A percentile compares a stretch with the other conserved stretches of the same genome.
Evolutionary conservation across 305 asterid species (phyloP).

Genomic region (Fraxinus floribunda): DNA sequence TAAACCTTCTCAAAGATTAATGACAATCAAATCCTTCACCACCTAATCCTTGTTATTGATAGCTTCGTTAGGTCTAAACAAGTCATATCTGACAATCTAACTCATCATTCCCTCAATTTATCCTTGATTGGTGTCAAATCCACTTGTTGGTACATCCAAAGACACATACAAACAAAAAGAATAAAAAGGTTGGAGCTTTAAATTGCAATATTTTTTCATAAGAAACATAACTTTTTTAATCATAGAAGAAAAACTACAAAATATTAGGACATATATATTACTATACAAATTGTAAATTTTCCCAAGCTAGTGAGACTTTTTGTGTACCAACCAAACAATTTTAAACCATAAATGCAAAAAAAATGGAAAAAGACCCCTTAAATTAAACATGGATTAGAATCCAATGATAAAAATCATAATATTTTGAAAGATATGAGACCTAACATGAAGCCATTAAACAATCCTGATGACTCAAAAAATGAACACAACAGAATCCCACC

Average conservation of each 20-base stretch:
- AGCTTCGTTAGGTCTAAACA: neutral
- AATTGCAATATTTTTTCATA: neutral
- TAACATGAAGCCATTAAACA: neutral
- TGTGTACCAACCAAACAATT: neutral
- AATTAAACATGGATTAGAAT: neutral
- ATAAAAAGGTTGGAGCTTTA: neutral
- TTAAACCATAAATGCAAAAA: neutral
- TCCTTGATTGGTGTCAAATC: neutral
- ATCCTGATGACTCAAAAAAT: no score
- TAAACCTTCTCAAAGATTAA: neutral
- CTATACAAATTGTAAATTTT: neutral
- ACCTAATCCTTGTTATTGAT: neutral
- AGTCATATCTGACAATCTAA: neutral
- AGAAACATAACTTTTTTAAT: neutral
- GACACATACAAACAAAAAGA: neutral
- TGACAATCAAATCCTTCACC: neutral
- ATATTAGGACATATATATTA: neutral
- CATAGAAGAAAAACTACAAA: neutral
- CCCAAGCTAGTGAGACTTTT: neutral
- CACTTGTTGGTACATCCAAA: neutral
- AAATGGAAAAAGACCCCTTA: neutral
- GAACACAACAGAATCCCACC: no score
- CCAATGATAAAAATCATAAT: neutral
- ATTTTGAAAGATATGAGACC: neutral
- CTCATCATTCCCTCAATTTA: neutral